A percentile compares a stretch with the other conserved stretches of the same genome.
phyloP scores from a whole-genome alignment of 306 rosid genomes.

The Cotoneaster glaucophyllus region DNA sequence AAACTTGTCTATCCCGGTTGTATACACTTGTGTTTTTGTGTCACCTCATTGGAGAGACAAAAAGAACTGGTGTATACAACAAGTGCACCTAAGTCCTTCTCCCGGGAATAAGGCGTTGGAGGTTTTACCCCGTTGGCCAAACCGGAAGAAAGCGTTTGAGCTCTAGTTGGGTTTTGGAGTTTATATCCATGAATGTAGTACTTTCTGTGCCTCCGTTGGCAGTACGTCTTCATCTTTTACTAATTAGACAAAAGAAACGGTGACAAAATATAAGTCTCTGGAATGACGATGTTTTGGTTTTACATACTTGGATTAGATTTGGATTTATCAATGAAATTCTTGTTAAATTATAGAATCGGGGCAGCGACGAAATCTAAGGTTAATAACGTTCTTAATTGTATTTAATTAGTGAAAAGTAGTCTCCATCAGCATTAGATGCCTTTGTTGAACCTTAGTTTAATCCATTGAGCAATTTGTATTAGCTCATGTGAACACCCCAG shows the following conservation, averaged over 20 bases:
- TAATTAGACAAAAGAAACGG: background rate
- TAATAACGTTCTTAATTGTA: background rate
- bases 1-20: background rate
- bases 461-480: background rate
- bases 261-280: background rate
- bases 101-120: background rate
- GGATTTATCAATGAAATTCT: slow-evolving; percentile 10
- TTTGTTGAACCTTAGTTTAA: slow-evolving; percentile 9
- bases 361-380: slow-evolving; percentile 11
- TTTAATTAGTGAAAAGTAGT: background rate
- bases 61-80: background rate
- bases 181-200: background rate
- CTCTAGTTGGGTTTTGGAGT: background rate
- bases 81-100: background rate
- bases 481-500: slow-evolving; percentile 12
- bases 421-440: slow-evolving; percentile 17
- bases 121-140: background rate
- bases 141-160: background rate
- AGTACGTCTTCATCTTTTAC: background rate
- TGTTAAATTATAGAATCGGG: slow-evolving; percentile 15
- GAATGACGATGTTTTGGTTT: slow-evolving; percentile 11
- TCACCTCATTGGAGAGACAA: background rate
- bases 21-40: background rate
- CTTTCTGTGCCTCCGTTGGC: slow-evolving; percentile 2
- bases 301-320: slow-evolving; percentile 9